Conservation (phyloP, 371 early-diverging fungal species). For the Mucor lusitanicus region DNA sequence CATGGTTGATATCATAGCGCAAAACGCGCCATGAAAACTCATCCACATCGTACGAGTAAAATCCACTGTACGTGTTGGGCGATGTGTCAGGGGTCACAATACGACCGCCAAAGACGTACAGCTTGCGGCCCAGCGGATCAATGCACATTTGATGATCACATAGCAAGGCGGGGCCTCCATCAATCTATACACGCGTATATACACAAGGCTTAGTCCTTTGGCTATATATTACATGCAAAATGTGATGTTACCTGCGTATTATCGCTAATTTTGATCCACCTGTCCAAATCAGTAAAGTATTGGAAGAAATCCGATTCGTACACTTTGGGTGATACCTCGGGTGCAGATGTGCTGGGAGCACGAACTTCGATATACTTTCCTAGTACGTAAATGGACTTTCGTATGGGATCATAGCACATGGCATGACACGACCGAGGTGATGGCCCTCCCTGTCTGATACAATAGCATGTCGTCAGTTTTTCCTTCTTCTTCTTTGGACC, state of each 20-base stretch:
- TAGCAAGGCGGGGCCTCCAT: conserved; percentile 88
- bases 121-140: conserved; percentile 64
- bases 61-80: conserved; percentile 76
- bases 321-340: conserved; percentile 33
- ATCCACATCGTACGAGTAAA: conserved; percentile 78
- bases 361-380: conserved; percentile 84
- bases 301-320: conserved; percentile 86
- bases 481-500: not conserved
- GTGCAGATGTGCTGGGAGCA: conserved; percentile 36
- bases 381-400: conserved; percentile 74
- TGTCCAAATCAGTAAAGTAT: conserved; percentile 67
- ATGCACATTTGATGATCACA: conserved; percentile 96
- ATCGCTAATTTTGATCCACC: conserved; percentile 75
- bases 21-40: conserved; percentile 68
- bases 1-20: conserved; percentile 34
- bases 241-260: conserved; percentile 75
- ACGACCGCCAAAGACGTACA: conserved; percentile 94
- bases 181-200: conserved; percentile 14
- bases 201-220: not conserved
- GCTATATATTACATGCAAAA: too few relatives aligned
- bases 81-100: conserved; percentile 62
- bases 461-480: not conserved
- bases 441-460: conserved; percentile 79
- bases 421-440: conserved; percentile 93
- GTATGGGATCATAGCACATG: conserved; percentile 81